Evolutionary conservation across 208 protist species (phyloP).

Genomic region (Angomonas deanei): DNA sequence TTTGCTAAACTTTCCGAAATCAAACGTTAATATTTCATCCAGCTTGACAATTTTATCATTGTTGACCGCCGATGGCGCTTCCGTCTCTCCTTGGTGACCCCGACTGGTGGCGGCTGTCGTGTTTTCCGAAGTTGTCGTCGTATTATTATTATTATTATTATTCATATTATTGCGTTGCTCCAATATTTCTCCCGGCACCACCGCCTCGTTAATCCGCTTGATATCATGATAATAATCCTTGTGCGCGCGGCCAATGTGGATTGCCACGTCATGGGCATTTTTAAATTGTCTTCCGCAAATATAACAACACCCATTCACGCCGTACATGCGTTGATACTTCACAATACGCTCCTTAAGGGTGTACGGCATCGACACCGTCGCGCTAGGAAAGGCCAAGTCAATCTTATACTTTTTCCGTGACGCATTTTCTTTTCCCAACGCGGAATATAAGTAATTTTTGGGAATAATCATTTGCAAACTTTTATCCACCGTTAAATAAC

Average conservation of each 20-base stretch:
- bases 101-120: too few relatives aligned
- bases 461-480: background rate
- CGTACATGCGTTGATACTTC: background rate
- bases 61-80: too few relatives aligned
- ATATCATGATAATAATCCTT: background rate
- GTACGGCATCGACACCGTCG: background rate
- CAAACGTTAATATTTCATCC: too few relatives aligned
- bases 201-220: background rate
- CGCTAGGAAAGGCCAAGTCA: background rate
- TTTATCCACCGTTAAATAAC: background rate
- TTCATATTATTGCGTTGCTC: background rate
- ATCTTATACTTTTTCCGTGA: background rate
- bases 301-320: too few relatives aligned
- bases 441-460: background rate
- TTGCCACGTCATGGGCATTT: too few relatives aligned
- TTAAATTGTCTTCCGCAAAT: too few relatives aligned
- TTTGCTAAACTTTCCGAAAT: too few relatives aligned
- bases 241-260: background rate
- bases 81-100: too few relatives aligned
- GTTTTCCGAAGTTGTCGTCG: too few relatives aligned
- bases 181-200: background rate
- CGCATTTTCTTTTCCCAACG: background rate
- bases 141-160: too few relatives aligned
- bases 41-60: too few relatives aligned
- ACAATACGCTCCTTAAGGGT: background rate